These are phyloP conservation scores for Annulohypoxylon nitens DNA, from an alignment of 495 filamentous ascomycete genomes.

Conservation along the genomic window DNA sequence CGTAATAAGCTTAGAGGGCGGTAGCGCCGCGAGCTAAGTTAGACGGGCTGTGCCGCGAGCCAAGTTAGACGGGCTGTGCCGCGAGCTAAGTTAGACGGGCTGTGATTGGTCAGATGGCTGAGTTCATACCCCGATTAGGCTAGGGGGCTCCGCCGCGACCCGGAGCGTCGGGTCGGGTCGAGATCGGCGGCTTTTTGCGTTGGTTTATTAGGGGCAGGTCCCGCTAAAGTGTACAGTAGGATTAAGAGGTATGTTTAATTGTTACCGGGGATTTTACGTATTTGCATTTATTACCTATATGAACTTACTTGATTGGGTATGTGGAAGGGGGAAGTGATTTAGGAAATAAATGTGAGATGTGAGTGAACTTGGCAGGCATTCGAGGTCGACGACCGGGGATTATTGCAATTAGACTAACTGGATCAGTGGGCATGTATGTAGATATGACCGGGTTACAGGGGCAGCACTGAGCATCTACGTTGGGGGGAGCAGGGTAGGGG, in stretches of 20 bases:
- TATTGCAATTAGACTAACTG: neutral
- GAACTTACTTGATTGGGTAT: neutral
- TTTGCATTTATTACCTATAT: neutral
- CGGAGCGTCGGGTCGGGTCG: conserved; percentile 33
- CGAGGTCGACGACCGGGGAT: neutral
- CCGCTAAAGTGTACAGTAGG: neutral
- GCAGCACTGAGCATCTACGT: neutral
- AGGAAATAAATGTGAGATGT: neutral
- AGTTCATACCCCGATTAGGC: conserved; percentile 10
- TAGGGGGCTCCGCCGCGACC: conserved; percentile 39
- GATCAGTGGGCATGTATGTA: too few relatives aligned
- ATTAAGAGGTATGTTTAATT: too few relatives aligned
- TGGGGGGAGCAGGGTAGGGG: neutral
- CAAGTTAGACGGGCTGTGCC: neutral
- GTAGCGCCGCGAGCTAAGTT: neutral
- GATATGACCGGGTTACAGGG: neutral
- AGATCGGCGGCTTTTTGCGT: conserved; percentile 25
- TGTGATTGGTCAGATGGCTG: conserved; percentile 25
- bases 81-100: neutral
- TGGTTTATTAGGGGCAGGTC: neutral
- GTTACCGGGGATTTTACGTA: too few relatives aligned
- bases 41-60: too few relatives aligned
- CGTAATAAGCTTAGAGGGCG: conserved; percentile 10
- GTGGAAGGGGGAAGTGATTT: neutral
- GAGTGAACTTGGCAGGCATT: neutral